Evolutionary conservation across 2,329 filamentous ascomycete species (phyloP), one percentile per base, ranked within the genome.

Genomic region (Escovopsis sp.): DNA sequence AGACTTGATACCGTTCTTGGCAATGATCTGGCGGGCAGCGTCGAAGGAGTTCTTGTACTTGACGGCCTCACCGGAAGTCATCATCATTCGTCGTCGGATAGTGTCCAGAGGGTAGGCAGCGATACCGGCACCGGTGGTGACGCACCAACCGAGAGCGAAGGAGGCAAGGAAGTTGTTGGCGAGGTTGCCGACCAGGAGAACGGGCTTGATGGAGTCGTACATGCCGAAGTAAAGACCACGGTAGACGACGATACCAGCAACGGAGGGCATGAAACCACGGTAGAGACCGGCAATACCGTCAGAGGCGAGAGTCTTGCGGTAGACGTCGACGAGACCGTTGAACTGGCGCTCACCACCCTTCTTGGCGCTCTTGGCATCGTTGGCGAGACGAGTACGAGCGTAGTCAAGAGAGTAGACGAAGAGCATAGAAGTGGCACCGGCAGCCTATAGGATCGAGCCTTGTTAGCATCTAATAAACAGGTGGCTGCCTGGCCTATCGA

Each of bases 321-420:
- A 98, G 73, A 98, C 91, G 62, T 98, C 91, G 56, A 98, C 70
- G 60, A 98, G 83, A 71, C 91, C 91, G 81, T 96, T 96, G 87
- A 96, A 98, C 78, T 98, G 91, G 71, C 91, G 91, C 55, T 88
- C 88, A 80, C 91, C 91, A 73, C 84, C 84, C 64, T 78, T 79
- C 81, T 94, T 94, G 72, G 89, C 84, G 68, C 80, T 87, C 87
- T 98, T 98, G 74, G 87, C 87, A 69, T 98, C 91, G 84, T 98
- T 98, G 85, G 91, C 91, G 59, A 98, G 87, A 94, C 91, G 91
- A 63, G 91, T 98, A 95, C 91, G 91, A 73, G 91, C 91, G 75
- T 96, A 98, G 74, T 98, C 91, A 66, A 98, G 86, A 53, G 91
- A 98, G 87, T 98, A 98, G 79, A 98, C 91, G 82, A 98, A 98